Conservation (phyloP, 2,329 filamentous ascomycete species). For the Exophiala dermatitidis region DNA sequence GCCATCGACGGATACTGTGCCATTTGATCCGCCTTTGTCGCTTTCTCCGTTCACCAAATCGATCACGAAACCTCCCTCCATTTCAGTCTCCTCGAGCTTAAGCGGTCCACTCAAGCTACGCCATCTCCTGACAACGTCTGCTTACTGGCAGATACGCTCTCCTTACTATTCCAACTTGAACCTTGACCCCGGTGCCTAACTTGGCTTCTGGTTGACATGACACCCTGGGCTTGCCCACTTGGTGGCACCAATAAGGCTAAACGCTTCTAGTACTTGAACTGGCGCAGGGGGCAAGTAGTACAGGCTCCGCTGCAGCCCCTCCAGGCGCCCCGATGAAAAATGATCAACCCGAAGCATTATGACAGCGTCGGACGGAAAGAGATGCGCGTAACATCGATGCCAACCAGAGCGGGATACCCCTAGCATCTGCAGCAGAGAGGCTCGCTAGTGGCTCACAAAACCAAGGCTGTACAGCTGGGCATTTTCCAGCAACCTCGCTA, state of each 20-base stretch:
- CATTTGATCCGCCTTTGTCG: not conserved
- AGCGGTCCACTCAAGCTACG: not conserved
- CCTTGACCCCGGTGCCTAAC: not conserved
- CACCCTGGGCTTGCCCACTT: not conserved
- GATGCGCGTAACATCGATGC: no score
- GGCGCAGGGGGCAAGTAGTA: not conserved
- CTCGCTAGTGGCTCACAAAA: no score
- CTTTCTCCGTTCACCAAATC: not conserved
- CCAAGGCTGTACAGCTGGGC: no score
- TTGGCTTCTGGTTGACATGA: not conserved
- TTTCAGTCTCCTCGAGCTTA: not conserved
- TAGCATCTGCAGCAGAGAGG: no score
- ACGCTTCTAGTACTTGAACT: not conserved
- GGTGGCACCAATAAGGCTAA: constrained; percentile 2
- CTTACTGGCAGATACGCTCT: not conserved
- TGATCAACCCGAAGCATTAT: not conserved
- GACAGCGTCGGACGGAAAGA: not conserved
- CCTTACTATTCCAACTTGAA: not conserved
- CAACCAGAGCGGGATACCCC: no score
- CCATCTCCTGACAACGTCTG: not conserved
- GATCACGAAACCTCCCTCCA: not conserved
- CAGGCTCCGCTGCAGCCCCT: not conserved
- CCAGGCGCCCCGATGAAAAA: not conserved
- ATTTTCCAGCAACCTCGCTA: not conserved
- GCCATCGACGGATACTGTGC: not conserved